phyloP scores from a whole-genome alignment of 345 rosid genomes.

The Tarenaya hassleriana region DNA sequence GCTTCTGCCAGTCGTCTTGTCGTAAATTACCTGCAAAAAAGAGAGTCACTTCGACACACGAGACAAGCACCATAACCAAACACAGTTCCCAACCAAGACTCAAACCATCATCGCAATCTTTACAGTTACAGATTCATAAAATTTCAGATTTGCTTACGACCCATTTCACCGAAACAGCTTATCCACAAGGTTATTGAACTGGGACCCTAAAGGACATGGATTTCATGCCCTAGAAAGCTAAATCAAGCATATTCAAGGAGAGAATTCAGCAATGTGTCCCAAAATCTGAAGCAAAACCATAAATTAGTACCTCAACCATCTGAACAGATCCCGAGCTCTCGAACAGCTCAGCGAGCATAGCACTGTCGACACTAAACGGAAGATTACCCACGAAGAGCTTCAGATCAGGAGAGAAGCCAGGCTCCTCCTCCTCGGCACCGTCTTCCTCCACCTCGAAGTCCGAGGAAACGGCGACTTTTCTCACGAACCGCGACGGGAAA shows the following conservation, averaged over 20 bases:
- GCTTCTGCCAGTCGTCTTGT: conserved; percentile 89
- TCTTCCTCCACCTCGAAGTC: conserved; percentile 67
- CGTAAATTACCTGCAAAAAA: conserved; percentile 82
- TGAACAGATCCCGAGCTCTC: conserved; percentile 77
- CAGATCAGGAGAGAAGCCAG: conserved; percentile 61
- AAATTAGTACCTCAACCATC: conserved; percentile 77
- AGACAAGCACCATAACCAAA: neutral
- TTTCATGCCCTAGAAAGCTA: neutral
- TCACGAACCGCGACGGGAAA: conserved; percentile 41
- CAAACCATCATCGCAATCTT: too few relatives aligned
- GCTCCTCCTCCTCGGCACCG: conserved; percentile 27
- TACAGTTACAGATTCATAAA: too few relatives aligned
- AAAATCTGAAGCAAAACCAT: neutral
- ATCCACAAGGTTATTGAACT: too few relatives aligned
- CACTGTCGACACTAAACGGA: conserved; percentile 78
- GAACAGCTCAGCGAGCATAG: conserved; percentile 82
- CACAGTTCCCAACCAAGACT: neutral
- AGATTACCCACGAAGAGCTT: conserved; percentile 95
- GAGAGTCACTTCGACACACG: neutral
- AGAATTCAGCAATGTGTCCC: conserved; percentile 1
- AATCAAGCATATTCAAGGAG: neutral
- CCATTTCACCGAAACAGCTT: too few relatives aligned
- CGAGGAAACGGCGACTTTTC: conserved; percentile 54
- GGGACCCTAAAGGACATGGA: neutral
- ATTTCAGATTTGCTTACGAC: too few relatives aligned